Percentiles rank a stretch among this genome's conserved stretches.
These are phyloP conservation scores for Solanum gandarillasii DNA, from an alignment of 257 asterid species.

Conservation along the genomic window DNA sequence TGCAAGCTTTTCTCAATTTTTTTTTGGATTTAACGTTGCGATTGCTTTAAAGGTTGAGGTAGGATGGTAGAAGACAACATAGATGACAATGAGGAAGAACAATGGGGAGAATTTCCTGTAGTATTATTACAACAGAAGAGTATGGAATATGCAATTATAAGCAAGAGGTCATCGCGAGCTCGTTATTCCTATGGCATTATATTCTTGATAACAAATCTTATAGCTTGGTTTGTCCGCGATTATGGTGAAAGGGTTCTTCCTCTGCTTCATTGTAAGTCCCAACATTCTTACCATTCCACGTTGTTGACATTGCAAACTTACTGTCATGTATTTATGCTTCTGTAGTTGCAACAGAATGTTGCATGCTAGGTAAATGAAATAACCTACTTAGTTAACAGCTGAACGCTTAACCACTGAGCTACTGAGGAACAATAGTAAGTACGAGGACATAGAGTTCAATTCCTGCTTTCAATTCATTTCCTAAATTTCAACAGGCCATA, in stretches of 20 bases:
- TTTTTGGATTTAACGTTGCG: conserved; percentile 1
- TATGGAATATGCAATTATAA: conserved; percentile 17
- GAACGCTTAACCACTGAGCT: background rate
- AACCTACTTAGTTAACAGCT: background rate
- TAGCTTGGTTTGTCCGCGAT: conserved; percentile 85
- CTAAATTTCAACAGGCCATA: background rate
- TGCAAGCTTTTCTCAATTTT: background rate
- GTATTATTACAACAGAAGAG: conserved; percentile 15
- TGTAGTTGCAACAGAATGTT: background rate
- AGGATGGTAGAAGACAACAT: conserved; percentile 11
- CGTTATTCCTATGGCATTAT: conserved; percentile 72
- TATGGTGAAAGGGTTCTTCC: conserved; percentile 61
- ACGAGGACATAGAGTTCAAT: background rate
- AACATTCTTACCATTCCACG: background rate
- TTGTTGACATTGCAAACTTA: background rate
- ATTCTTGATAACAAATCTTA: conserved; percentile 50
- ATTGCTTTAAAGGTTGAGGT: conserved; percentile 12
- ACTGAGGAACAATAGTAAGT: background rate
- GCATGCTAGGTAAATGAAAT: background rate
- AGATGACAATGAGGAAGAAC: conserved; percentile 15
- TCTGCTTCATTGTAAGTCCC: conserved; percentile 56
- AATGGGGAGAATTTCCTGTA: conserved; percentile 1
- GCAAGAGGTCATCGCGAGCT: conserved; percentile 53
- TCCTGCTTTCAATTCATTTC: background rate
- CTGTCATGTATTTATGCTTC: background rate